Conservation (phyloP, 2,329 filamentous ascomycete species). For the Periconia sp. region DNA sequence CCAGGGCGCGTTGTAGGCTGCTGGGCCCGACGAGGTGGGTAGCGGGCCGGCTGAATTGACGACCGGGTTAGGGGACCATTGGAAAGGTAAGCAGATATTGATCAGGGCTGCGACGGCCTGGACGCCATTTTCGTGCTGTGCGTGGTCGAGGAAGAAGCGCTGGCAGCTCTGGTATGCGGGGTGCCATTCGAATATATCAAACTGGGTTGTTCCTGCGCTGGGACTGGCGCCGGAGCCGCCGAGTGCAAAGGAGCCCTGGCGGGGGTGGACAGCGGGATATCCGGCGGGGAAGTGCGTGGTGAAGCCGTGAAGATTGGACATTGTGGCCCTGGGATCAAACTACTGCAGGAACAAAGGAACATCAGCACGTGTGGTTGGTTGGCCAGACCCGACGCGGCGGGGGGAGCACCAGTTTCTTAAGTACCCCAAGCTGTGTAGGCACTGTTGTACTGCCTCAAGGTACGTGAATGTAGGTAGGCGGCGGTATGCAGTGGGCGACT, state of each 20-base stretch:
- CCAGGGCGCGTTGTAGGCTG: constrained; percentile 43
- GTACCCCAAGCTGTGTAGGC: too few relatives aligned
- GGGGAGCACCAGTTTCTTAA: constrained; percentile 18
- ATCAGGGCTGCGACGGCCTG: constrained; percentile 88
- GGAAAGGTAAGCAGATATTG: constrained; percentile 89
- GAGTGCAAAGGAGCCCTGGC: constrained; percentile 29
- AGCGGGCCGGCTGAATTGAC: constrained; percentile 36
- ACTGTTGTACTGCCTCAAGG: too few relatives aligned
- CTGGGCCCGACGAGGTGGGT: constrained; percentile 34
- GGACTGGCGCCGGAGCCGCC: constrained; percentile 16
- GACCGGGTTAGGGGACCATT: constrained; percentile 61
- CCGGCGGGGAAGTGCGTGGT: constrained; percentile 35
- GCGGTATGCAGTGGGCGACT: constrained; percentile 10
- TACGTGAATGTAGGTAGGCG: constrained; percentile 2
- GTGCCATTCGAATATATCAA: constrained; percentile 92
- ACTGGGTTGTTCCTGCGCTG: constrained; percentile 41
- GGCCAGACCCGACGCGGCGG: constrained; percentile 1
- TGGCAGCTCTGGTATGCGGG: constrained; percentile 88
- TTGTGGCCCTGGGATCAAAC: constrained; percentile 14
- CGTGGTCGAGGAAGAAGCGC: constrained; percentile 87
- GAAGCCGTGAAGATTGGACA: constrained; percentile 32
- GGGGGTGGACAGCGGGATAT: constrained; percentile 31
- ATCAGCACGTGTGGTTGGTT: constrained; percentile 26
- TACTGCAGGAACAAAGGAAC: constrained; percentile 31
- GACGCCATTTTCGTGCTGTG: constrained; percentile 78